Conservation (phyloP, 768 basidiomycete genomes). For the Termitomyces sp. region DNA sequence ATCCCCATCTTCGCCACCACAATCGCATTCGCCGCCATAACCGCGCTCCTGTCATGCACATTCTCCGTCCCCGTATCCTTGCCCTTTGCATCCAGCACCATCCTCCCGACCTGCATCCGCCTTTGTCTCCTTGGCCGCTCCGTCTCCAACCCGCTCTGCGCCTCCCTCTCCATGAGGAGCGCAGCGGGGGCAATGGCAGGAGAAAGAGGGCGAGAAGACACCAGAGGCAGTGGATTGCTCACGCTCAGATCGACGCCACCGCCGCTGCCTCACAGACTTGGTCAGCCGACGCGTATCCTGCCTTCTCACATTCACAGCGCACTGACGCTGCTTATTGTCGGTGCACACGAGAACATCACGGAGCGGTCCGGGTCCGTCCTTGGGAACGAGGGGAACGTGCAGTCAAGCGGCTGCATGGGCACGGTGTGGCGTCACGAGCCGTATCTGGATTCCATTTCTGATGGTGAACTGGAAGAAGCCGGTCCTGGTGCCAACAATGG, state of each 20-base stretch:
- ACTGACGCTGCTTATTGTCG: conserved; percentile 40
- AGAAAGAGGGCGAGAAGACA: too few relatives aligned
- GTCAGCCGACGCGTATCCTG: conserved; percentile 33
- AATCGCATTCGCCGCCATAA: conserved; percentile 14
- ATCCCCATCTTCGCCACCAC: background rate
- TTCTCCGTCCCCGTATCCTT: conserved; percentile 5
- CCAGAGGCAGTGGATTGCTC: conserved; percentile 10
- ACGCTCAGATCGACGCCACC: conserved; percentile 16
- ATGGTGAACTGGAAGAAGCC: too few relatives aligned
- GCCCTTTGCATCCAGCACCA: conserved; percentile 37
- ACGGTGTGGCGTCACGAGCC: too few relatives aligned
- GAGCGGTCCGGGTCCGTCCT: conserved; percentile 14
- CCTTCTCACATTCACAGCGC: conserved; percentile 49
- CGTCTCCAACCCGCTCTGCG: conserved; percentile 31
- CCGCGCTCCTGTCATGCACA: conserved; percentile 37
- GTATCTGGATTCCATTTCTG: too few relatives aligned
- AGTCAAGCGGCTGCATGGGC: too few relatives aligned
- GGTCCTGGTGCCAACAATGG: too few relatives aligned
- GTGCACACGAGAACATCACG: conserved; percentile 43
- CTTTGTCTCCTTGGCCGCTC: conserved; percentile 41
- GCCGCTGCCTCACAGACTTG: too few relatives aligned
- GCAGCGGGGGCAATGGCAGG: too few relatives aligned
- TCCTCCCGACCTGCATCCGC: conserved; percentile 34
- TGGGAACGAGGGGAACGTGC: too few relatives aligned
- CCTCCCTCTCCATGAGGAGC: background rate